phyloP scores from a whole-genome alignment of 495 filamentous ascomycete genomes.

The Chaetomidium leptoderma region DNA sequence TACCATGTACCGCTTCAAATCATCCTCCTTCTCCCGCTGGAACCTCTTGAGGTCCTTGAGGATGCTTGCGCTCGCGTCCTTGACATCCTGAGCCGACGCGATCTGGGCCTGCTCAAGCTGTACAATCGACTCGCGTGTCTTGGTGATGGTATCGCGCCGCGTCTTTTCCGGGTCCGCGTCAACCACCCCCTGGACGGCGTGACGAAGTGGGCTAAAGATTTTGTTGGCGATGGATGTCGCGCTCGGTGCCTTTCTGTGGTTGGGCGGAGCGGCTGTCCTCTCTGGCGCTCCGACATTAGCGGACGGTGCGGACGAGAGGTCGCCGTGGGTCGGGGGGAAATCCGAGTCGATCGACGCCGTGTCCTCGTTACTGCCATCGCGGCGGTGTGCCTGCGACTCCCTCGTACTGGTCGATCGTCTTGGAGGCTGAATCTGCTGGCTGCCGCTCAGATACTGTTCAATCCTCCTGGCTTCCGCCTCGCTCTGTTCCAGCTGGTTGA shows the following conservation, averaged over 20 bases:
- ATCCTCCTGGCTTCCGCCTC: constrained; percentile 89
- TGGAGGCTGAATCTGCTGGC: constrained; percentile 56
- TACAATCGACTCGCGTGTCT: constrained; percentile 71
- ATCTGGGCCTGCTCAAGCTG: constrained; percentile 85
- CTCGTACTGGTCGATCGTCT: constrained; percentile 60
- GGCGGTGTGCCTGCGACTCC: constrained; percentile 45
- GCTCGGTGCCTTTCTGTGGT: constrained; percentile 68
- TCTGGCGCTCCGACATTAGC: constrained; percentile 55
- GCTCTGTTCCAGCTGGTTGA: constrained; percentile 81
- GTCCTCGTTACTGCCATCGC: constrained; percentile 55
- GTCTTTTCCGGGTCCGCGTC: constrained; percentile 94
- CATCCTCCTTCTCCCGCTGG: constrained; percentile 89
- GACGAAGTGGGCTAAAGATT: constrained; percentile 90
- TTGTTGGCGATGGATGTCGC: constrained; percentile 83
- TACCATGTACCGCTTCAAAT: constrained; percentile 94
- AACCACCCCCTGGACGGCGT: constrained; percentile 92
- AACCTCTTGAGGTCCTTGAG: constrained; percentile 87
- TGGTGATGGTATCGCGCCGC: constrained; percentile 86
- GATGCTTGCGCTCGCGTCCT: constrained; percentile 80
- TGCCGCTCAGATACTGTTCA: constrained; percentile 77
- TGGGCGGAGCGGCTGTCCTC: constrained; percentile 33
- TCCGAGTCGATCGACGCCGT: constrained; percentile 87
- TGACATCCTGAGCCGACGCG: constrained; percentile 84
- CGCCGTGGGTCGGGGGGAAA: constrained; percentile 84
- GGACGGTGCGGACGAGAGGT: constrained; percentile 56